These are phyloP conservation scores for Crucibulum laeve DNA, from an alignment of 768 basidiomycete species.

Conservation along the genomic window DNA sequence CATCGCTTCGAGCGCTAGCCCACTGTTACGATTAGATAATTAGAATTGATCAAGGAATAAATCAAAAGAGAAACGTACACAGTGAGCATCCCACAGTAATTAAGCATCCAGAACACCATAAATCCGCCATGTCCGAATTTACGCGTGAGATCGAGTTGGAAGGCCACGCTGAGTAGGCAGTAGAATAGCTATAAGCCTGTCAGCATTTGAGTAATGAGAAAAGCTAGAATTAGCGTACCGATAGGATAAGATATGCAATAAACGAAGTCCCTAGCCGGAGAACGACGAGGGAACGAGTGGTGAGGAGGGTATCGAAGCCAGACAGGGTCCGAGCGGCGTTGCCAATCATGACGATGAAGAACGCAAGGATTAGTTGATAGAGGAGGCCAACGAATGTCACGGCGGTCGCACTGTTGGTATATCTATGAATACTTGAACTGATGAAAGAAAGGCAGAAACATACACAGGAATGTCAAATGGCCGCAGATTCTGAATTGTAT, in stretches of 20 bases:
- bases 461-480: constrained; percentile 61
- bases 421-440: neutral
- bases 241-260: constrained; percentile 23
- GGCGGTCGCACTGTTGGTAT: constrained; percentile 38
- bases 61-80: constrained; percentile 31
- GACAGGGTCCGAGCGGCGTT: constrained; percentile 23
- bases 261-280: constrained; percentile 21
- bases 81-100: constrained; percentile 52
- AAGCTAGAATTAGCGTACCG: constrained; percentile 15
- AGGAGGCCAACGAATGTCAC: constrained; percentile 52
- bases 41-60: neutral
- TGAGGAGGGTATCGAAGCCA: constrained; percentile 19
- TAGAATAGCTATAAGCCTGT: constrained; percentile 42
- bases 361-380: constrained; percentile 43
- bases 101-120: constrained; percentile 65
- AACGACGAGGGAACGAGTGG: constrained; percentile 20
- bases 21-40: constrained; percentile 27
- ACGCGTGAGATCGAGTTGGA: constrained; percentile 50
- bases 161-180: constrained; percentile 54
- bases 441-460: constrained; percentile 11
- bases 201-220: neutral
- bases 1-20: constrained; percentile 57
- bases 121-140: constrained; percentile 49
- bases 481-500: constrained; percentile 40
- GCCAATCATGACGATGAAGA: constrained; percentile 34